A percentile compares a stretch with the other conserved stretches of the same genome.
Evolutionary conservation across 2,329 filamentous ascomycete genomes (phyloP).

Genomic region (Macrophomina phaseolina): DNA sequence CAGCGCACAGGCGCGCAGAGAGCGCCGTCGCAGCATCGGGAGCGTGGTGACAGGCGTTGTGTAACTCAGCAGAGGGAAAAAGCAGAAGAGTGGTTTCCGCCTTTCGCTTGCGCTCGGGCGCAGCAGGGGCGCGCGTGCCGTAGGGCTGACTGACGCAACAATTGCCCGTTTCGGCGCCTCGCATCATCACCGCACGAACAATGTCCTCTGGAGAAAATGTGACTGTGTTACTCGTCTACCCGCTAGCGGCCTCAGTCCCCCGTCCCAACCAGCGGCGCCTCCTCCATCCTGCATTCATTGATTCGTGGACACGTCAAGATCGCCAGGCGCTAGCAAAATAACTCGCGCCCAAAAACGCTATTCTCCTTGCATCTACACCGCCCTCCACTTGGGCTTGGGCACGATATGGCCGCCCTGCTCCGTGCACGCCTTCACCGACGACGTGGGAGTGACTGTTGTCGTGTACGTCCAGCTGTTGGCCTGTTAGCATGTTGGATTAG

Average conservation of each 20-base stretch:
- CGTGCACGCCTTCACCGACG: conserved; percentile 43
- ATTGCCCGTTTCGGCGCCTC: not conserved
- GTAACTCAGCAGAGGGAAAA: not conserved
- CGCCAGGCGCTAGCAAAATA: not conserved
- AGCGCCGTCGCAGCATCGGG: conserved; percentile 13
- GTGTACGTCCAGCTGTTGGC: conserved; percentile 36
- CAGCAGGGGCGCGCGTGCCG: not conserved
- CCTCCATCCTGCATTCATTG: not conserved
- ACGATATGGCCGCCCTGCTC: conserved; percentile 40
- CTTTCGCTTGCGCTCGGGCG: not conserved
- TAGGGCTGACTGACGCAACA: not conserved
- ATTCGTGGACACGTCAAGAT: conserved; percentile 14
- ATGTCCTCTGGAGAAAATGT: not conserved
- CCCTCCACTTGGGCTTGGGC: not conserved
- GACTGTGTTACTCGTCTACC: not conserved
- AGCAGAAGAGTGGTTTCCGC: too few relatives aligned
- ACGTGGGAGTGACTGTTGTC: conserved; percentile 44
- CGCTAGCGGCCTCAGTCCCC: not conserved
- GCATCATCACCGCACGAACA: not conserved
- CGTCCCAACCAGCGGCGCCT: not conserved
- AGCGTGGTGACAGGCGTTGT: conserved; percentile 1
- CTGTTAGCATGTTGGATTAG: not conserved
- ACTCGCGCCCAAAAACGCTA: not conserved
- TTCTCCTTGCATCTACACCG: not conserved
- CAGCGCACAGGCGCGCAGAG: not conserved